Evolutionary conservation across 352 stramenopile genomes (phyloP).

Genomic region (Pythium diclinum): DNA sequence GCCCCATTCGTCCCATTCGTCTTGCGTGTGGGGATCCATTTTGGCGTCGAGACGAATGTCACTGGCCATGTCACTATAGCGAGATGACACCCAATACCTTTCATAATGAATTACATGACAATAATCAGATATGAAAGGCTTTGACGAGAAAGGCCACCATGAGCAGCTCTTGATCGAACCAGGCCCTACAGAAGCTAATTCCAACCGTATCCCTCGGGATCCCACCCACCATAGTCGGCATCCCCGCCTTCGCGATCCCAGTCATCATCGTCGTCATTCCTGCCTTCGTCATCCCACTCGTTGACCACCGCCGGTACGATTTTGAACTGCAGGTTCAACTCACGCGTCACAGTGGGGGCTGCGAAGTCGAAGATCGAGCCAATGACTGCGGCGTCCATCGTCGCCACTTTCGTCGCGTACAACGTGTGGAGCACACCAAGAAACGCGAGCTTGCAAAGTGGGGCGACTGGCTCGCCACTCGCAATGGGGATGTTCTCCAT

Average conservation of each 20-base stretch:
- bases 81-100: no score
- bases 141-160: no score
- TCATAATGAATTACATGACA: no score
- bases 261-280: no score
- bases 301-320: neutral
- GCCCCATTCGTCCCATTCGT: conserved; percentile 57
- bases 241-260: no score
- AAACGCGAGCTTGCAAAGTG: neutral
- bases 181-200: no score
- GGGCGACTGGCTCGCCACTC: neutral
- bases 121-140: no score
- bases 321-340: neutral
- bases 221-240: no score
- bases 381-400: neutral
- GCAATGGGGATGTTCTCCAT: neutral
- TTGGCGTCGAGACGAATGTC: no score
- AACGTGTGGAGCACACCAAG: neutral
- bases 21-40: neutral
- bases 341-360: neutral
- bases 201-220: no score
- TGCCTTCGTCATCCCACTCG: neutral
- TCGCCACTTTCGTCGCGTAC: neutral
- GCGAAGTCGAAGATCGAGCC: neutral
- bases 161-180: no score
- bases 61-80: no score